These are phyloP conservation scores for Aspergillus latus DNA, from an alignment of 2,329 filamentous ascomycete species.

Conservation along the genomic window DNA sequence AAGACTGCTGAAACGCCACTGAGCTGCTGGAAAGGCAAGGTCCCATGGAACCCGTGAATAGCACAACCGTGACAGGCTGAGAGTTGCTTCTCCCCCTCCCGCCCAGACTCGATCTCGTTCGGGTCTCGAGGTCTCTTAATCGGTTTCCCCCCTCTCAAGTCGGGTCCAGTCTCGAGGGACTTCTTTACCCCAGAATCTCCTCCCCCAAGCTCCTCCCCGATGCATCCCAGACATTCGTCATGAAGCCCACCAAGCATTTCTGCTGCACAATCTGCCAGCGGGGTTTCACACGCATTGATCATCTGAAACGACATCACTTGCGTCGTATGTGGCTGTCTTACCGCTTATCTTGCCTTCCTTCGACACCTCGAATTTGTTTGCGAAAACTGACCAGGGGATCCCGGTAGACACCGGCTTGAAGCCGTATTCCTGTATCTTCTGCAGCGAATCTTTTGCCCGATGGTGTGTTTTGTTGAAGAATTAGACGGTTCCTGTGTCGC, in stretches of 20 bases:
- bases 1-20: background rate
- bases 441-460: conserved; percentile 46
- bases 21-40: background rate
- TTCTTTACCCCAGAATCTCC: conserved; percentile 25
- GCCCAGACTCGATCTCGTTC: background rate
- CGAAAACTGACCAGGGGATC: conserved; percentile 10
- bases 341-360: conserved; percentile 3
- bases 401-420: conserved; percentile 47
- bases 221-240: conserved; percentile 23
- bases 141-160: conserved; percentile 5
- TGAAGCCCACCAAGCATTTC: conserved; percentile 45
- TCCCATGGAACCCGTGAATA: conserved; percentile 4
- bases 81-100: conserved; percentile 1
- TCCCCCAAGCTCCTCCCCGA: conserved; percentile 19
- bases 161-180: background rate
- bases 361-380: background rate
- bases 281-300: conserved; percentile 50
- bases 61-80: background rate
- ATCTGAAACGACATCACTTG: conserved; percentile 49
- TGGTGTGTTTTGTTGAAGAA: conserved; percentile 35
- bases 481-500: background rate
- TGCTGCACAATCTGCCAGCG: conserved; percentile 47
- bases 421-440: conserved; percentile 49
- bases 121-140: conserved; percentile 2
- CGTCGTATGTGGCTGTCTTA: conserved; percentile 38